These are phyloP conservation scores for Quercus agrifolia DNA, from an alignment of 306 rosid genomes.

Conservation along the genomic window DNA sequence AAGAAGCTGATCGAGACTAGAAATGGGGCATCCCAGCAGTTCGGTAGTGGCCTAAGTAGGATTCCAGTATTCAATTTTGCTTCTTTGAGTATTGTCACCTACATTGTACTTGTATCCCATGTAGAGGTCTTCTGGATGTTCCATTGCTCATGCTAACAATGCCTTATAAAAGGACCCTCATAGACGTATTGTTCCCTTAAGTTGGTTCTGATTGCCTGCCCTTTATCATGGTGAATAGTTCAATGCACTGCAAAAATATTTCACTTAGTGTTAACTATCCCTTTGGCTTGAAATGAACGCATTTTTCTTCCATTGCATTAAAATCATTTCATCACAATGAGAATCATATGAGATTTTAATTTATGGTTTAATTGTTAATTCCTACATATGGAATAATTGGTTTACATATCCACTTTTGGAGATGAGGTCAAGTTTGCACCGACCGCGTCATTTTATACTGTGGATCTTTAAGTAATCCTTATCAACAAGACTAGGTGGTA, in stretches of 20 bases:
- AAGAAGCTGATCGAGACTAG: constrained; percentile 77
- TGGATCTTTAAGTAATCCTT: too few species aligned
- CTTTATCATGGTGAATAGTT: neutral
- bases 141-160: too few species aligned
- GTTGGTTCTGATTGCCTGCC: too few species aligned
- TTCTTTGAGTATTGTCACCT: neutral
- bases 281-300: neutral
- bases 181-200: too few species aligned
- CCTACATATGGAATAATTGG: neutral
- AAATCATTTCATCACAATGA: neutral
- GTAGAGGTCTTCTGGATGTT: too few species aligned
- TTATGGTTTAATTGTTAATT: neutral
- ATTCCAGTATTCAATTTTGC: neutral
- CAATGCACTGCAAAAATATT: neutral
- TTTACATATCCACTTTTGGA: neutral
- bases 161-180: too few species aligned
- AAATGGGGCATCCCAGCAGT: constrained; percentile 1
- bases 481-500: neutral
- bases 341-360: neutral
- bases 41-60: constrained; percentile 12
- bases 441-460: neutral
- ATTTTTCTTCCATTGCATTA: neutral
- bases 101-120: too few species aligned
- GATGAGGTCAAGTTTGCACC: neutral
- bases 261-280: neutral